phyloP scores from a whole-genome alignment of 177 flowering plant genomes.

The Vitis hybrid region DNA sequence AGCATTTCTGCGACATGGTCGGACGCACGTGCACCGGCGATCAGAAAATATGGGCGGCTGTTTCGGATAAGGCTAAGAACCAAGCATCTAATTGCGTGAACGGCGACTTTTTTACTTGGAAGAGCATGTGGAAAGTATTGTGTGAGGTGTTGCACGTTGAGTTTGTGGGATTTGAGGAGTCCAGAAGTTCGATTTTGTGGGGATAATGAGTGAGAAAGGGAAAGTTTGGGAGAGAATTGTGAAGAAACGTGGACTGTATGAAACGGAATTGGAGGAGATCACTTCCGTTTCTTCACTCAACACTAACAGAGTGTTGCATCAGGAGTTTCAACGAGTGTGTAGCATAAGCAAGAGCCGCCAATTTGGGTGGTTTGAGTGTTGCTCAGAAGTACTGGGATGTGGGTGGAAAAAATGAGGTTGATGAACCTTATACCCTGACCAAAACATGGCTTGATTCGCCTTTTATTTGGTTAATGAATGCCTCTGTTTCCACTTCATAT shows the following conservation, averaged over 20 bases:
- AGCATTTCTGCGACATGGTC: slow-evolving; percentile 20
- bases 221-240: slow-evolving; percentile 25
- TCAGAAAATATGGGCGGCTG: slow-evolving; percentile 29
- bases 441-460: no score
- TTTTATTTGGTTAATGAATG: no score
- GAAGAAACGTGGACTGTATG: slow-evolving; percentile 19
- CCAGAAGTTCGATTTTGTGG: slow-evolving; percentile 20
- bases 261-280: slow-evolving; percentile 24
- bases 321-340: slow-evolving; percentile 22
- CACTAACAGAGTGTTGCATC: not conserved
- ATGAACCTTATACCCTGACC: slow-evolving; percentile 22
- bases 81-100: slow-evolving; percentile 24
- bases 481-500: no score
- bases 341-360: slow-evolving; percentile 32
- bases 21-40: slow-evolving; percentile 13
- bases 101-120: slow-evolving; percentile 33
- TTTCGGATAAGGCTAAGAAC: slow-evolving; percentile 19
- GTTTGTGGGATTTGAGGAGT: slow-evolving; percentile 21
- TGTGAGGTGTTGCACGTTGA: slow-evolving; percentile 23
- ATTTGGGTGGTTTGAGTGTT: slow-evolving; percentile 25
- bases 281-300: slow-evolving; percentile 14
- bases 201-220: slow-evolving; percentile 21
- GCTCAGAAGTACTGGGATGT: slow-evolving; percentile 10
- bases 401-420: slow-evolving; percentile 20
- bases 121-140: slow-evolving; percentile 20